Base-by-base conservation (phyloP, 345 rosid species). In the Eucalyptus rudis region DNA sequence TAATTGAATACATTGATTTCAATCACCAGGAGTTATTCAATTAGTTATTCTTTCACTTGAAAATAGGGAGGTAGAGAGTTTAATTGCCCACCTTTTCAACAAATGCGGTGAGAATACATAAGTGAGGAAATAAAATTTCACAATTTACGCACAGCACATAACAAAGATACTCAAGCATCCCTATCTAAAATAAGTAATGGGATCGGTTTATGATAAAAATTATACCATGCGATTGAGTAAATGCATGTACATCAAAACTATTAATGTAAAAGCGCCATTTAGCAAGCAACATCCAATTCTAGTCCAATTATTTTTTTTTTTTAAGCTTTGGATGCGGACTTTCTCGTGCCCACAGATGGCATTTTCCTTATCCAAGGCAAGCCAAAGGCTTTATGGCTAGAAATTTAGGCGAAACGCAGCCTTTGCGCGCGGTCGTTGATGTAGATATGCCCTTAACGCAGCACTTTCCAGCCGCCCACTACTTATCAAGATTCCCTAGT, bases 41-140 rank as follows among this genome's bases (percentile, higher is more conserved):
- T 2, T 22, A 1, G 1, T 24, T 4, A 56, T 10, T 5, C 6
- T 56, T 56, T 10, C 62, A 56, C 3, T 24, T 56, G 13, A 56
- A 24, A 56, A 24, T 22, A 12, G 13, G 27, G 6, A 24, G 6
- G 13, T 24, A 10, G 29, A 24, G 13, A 22, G 6, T 56, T 56
- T 10, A 1, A 56, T 56, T 22, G 29, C 3, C 13, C 13, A 24
- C 9, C 12, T 10, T 56, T 24, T 56, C 2, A 8, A 56, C 0
- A 22, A 24, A 1, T 24, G 0, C 0, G 6, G 62, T 56, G 13
- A 24, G 13, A 3, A 56, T 24, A 56, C 6, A 0, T 56, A 10
- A 24, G 2, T 24, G 13, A 24, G 13, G 13, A 25, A 56, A 56
- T 25, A 56, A 1, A 56, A 25, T 56, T 56, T 56, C 6, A 1